Evolutionary conservation across 2,329 filamentous ascomycete genomes (phyloP), one percentile per base, ranked within the genome.

Genomic region (Fusarium equiseti): DNA sequence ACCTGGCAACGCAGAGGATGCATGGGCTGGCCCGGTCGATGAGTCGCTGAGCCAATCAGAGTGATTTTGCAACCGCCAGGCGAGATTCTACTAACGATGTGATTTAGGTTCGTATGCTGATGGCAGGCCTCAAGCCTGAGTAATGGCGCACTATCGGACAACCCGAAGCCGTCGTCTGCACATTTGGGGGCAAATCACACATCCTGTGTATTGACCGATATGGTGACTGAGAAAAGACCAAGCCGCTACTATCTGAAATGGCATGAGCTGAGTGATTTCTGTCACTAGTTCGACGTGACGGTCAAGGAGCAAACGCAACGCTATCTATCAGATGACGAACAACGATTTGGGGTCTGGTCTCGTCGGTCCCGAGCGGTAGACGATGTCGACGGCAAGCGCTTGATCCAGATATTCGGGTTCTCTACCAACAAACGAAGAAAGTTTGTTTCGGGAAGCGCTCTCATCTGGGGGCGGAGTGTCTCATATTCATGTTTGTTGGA

Each of bases 111-210:
- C 40, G 27, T 57, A 51, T 62, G 46, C 53, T 48, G 32, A 49
- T 65, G 59, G 55, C 20, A 64, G 68, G 68, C 68, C 68, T 71
- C 68, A 60, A 29, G 40, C 46, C 53, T 31, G 40, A 48, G 42
- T 56, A 72, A 59, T 71, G 70, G 68, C 68, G 61, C 66, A 70
- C 57, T 66, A 74, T 73, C 63, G 71, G 63, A 72, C 42, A 66
- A 74, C 66, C 65, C 61, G 57, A 65, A 58, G 43, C 42, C 26
- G 61, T 73, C 27, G 62, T 70, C 65, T 72, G 49, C 49, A 63
- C 56, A 45, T 15, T 64, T 62, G 62, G 59, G 59, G 72, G 66
- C 61, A 70, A 58, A 59, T 74, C 66, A 71, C 66, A 70, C 43
- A 43, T 29, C 38, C 58, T 31, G 49, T 49, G 38, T 55, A 50